These are phyloP conservation scores for Magnolia changhungtana DNA, from an alignment of 164 flowering plant genomes.

Conservation along the genomic window DNA sequence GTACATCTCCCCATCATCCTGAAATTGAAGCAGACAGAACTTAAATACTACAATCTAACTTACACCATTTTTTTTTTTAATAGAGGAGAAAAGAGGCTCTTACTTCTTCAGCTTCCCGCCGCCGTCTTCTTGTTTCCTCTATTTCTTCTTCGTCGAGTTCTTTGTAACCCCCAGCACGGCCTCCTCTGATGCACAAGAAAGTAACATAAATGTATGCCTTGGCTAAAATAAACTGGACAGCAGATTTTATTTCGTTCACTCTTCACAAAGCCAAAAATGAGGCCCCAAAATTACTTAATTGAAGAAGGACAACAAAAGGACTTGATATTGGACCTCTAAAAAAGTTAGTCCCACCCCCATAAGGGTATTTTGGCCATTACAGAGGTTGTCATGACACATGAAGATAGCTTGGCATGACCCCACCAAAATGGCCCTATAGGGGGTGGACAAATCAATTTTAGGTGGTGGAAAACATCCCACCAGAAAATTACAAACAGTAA, in stretches of 20 bases:
- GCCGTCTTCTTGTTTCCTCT: constrained; percentile 82
- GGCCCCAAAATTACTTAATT: background rate
- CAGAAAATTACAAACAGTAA: no score
- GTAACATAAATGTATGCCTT: background rate
- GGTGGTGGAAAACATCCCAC: no score
- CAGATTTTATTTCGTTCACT: no score
- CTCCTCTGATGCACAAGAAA: constrained; percentile 56
- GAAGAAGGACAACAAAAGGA: background rate
- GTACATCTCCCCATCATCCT: constrained; percentile 99
- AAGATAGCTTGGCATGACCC: no score
- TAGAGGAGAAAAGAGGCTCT: background rate
- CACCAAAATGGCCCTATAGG: no score
- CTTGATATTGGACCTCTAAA: background rate
- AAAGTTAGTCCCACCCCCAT: background rate
- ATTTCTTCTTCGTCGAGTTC: constrained; percentile 98
- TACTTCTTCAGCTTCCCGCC: constrained; percentile 94
- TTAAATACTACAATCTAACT: no score
- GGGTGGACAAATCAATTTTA: no score
- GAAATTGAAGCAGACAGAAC: constrained; percentile 12
- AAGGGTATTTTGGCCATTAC: background rate
- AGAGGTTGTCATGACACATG: background rate
- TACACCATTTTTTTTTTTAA: no score
- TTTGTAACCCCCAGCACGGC: constrained; percentile 97
- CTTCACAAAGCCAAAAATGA: background rate
- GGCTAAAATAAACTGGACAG: background rate